Evolutionary conservation across 352 stramenopile species (phyloP), one percentile per base, ranked within the genome.

Genomic region (Phytopythium cucurbitacearum): DNA sequence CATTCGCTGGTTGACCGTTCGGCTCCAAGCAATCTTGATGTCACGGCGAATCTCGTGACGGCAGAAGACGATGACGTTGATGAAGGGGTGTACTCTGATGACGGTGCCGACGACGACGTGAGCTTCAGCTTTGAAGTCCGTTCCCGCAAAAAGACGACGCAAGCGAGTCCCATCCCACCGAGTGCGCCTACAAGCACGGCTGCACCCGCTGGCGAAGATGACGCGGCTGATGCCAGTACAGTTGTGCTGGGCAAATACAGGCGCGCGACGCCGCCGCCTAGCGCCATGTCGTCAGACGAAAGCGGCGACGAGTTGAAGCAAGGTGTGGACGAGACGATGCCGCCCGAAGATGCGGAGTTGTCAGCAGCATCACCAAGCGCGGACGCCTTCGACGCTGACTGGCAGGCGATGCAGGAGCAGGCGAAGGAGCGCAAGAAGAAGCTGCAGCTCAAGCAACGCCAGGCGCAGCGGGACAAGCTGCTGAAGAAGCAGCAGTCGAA

Each of bases 391-490:
- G 62, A 87, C 15, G 54, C 66, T 3, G 72, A 89, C 40, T 92
- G 81, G 81, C 69, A 90, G 52, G 68, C 71, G 48, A 69, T 92
- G 69, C 81, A 92, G 56, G 69, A 68, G 38, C 69, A 87, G 60
- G 81, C 89, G 53, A 87, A 85, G 39, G 76, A 89, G 43, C 74
- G 81, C 9, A 80, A 80, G 55, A 86, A 87, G 48, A 71, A 71
- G 39, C 48, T 90, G 32, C 76, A 87, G 62, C 49, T 76, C 13
- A 92, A 90, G 40, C 81, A 92, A 45, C 70, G 81, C 0, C 81
- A 92, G 62, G 79, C 77, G 12, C 81, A 89, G 44, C 75, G 79
- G n/a, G 79, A 92, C 11, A 90, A 90, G 48, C 46, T 87, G 11
- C 53, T 87, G 9, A 86, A 86, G 53, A 89, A 89, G 44, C 73